Percentiles rank a stretch among this genome's conserved stretches.
Evolutionary conservation across 129 eudicot genomes (phyloP).

Genomic region (carrot (Daucus carota)): DH1_v3.0 NC_030384.2:23909001-23909500

Average conservation of each 20-base stretch:
- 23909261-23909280: neutral
- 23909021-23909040: neutral
- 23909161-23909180: neutral
- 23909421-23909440: neutral
- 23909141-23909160: neutral
- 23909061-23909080: too few relatives aligned
- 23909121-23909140: too few relatives aligned
- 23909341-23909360: neutral
- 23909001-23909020: neutral
- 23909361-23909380: neutral
- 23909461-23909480: neutral
- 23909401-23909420: neutral
- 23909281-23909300: neutral
- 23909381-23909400: neutral
- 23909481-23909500: neutral
- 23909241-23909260: neutral
- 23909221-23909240: neutral
- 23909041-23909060: too few relatives aligned
- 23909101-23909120: too few relatives aligned
- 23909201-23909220: neutral
- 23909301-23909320: neutral
- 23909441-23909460: neutral
- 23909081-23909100: too few relatives aligned
- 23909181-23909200: neutral
- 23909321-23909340: neutral